phyloP scores from a whole-genome alignment of 306 rosid species.

The Rosa lucieae region DNA sequence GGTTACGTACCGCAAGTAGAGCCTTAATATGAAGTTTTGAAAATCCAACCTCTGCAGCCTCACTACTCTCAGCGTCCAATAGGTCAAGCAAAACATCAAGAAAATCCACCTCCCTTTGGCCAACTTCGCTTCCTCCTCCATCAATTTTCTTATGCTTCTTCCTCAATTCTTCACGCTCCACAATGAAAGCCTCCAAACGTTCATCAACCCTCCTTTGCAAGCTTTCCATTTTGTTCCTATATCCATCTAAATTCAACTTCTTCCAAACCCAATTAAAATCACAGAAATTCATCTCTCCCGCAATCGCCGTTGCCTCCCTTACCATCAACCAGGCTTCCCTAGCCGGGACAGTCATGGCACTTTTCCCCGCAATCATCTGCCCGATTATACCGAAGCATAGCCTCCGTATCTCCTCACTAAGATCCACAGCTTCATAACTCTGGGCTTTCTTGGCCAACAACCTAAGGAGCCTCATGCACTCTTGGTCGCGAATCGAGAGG shows the following conservation, averaged over 20 bases:
- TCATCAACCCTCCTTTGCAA: conserved; percentile 20
- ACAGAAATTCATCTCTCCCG: conserved; percentile 32
- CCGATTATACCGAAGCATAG: conserved; percentile 41
- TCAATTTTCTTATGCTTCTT: conserved; percentile 15
- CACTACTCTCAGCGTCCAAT: background rate
- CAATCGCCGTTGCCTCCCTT: conserved; percentile 34
- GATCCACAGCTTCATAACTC: conserved; percentile 29
- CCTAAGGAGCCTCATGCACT: conserved; percentile 12
- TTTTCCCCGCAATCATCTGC: conserved; percentile 39
- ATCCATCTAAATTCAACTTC: conserved; percentile 33
- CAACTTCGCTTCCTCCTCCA: conserved; percentile 24
- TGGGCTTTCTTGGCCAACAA: conserved; percentile 25
- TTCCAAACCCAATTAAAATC: conserved; percentile 34
- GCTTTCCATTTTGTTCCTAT: conserved; percentile 29
- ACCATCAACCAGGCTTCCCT: conserved; percentile 34
- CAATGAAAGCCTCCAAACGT: conserved; percentile 40
- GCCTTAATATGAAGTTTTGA: conserved; percentile 45
- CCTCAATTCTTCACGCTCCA: conserved; percentile 28
- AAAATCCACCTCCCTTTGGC: conserved; percentile 15
- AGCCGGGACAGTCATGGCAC: background rate
- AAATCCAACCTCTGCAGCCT: conserved; percentile 23
- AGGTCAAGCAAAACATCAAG: conserved; percentile 48
- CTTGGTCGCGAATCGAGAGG: conserved; percentile 15
- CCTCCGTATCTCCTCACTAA: conserved; percentile 28
- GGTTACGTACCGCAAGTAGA: conserved; percentile 32